Conservation (phyloP, 2,329 filamentous ascomycete species). For the Paecilomyces sp. region DNA sequence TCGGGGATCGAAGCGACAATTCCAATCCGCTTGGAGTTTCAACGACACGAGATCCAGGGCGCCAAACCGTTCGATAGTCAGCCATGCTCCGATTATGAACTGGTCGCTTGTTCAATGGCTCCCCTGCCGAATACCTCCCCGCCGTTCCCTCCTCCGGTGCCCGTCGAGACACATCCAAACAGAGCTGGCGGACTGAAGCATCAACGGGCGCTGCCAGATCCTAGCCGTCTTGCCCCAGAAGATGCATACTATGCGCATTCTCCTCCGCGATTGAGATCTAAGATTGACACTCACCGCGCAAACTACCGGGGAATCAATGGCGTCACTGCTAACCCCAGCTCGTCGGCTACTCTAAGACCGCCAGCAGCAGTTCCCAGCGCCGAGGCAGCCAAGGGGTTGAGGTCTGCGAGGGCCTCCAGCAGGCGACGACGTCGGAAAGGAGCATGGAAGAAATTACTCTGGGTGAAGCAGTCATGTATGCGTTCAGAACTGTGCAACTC, state of each 20-base stretch:
- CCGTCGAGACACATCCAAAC: constrained; percentile 41
- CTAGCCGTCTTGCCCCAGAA: constrained; percentile 69
- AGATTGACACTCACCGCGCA: constrained; percentile 31
- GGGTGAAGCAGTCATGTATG: constrained; percentile 93
- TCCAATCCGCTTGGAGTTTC: not conserved
- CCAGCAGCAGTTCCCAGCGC: constrained; percentile 32
- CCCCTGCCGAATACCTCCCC: constrained; percentile 22
- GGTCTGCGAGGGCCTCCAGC: constrained; percentile 51
- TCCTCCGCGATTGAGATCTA: constrained; percentile 48
- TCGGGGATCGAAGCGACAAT: not conserved
- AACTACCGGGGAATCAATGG: constrained; percentile 25
- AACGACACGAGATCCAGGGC: not conserved
- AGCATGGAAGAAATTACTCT: constrained; percentile 90
- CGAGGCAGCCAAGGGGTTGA: constrained; percentile 32
- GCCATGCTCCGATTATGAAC: constrained; percentile 23
- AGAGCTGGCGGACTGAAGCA: constrained; percentile 29
- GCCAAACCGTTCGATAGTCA: not conserved
- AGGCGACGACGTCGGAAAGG: constrained; percentile 62
- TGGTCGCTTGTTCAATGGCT: constrained; percentile 23
- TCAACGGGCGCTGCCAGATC: constrained; percentile 44
- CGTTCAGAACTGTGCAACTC: constrained; percentile 7
- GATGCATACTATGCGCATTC: constrained; percentile 67
- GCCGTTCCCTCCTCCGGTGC: constrained; percentile 35
- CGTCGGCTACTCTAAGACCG: constrained; percentile 35
- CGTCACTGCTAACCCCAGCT: constrained; percentile 34